Base-by-base conservation (phyloP, 2,329 filamentous ascomycete genomes). In the Cytospora mali region DNA sequence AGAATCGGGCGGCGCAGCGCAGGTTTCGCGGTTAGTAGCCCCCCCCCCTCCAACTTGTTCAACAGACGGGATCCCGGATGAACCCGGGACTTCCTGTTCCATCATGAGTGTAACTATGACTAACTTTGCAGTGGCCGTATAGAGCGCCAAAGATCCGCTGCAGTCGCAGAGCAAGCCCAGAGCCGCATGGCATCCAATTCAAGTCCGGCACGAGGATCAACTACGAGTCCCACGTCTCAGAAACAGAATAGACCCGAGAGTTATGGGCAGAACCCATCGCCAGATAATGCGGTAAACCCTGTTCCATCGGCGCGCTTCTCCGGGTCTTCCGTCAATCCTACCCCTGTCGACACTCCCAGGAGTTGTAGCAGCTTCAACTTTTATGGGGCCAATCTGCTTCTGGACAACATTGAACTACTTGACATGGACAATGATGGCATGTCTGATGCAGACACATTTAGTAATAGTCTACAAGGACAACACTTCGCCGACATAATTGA, bases 1-100 rank as follows among this genome's bases (percentile, higher is more conserved):
- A 66, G 55, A 68, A 68, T 58, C 67, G 67, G 11, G 46, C 63
- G 46, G 66, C 67, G 16, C 67, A 68, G 35, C 67, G 66, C 33
- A 62, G 66, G 46, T 68, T 68, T 51, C 66, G 67, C 27, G 21
- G 50, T 52, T 10, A 31, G 50, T 21, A 52, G 31, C 50, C 27
- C 25, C 14, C 18, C 23, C 29, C 23, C 7, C 18, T 50, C 10
- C 16, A 29, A 2, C 18, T 11, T 14, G 18, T 11, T 4, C 46
- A 14, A 48, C 13, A 27, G 16, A 46, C 16, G 13, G 18, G 33
- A 42, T 25, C 14, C 13, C 28, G 25, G 16, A 39, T 35, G 21
- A 46, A 49, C 9, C 10, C 5, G 35, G 5, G 35, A n/a, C 35
- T 39, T n/a, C 4, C n/a, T 39, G 5, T 6, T n/a, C 4, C 9